Evolutionary conservation across 345 rosid genomes (phyloP), one percentile per base, ranked within the genome.

Genomic region (Heritiera littoralis): DNA sequence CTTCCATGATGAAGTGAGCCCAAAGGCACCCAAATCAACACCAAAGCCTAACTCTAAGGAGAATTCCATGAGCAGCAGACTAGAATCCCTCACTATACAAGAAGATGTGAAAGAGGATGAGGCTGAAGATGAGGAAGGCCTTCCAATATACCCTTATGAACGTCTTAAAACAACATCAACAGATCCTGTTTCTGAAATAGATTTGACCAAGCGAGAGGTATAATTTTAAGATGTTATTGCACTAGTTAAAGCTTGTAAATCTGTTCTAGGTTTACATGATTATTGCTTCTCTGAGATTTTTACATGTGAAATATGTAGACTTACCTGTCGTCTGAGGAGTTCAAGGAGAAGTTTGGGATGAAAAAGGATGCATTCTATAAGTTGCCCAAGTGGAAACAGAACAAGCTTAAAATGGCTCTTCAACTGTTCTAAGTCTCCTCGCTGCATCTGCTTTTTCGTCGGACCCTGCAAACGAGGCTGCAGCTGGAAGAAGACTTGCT

Each of bases 331-430:
- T 46, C 89, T 1, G 88, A 77, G 32, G 99, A 90, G 73, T 97
- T 97, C 86, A 88, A 81, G 83, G 98, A 94, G 92, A 93, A 93
- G 86, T 93, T 97, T 66, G 98, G 94, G 72, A 93, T 94, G 99
- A 49, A 87, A 59, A 97, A 88, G 81, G 87, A 74, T 66, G 98
- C 89, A 54, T 97, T 97, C 90, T 79, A 86, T 78, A 92, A 92
- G 91, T 80, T 94, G 78, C 97, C 99, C 0, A 97, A 94, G 87
- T 97, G 99, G 99, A 97, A 95, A 85, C 98, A 94, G 83, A 97
- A 94, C 95, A 97, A 97, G 89, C 97, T 89, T 77, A 97, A 97
- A 80, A 93, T 93, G 93, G 89, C 93, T 75, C 86, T 85, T 86
- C 91, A 85, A 4, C 88, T 97, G 86, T 97, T 97, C 85, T 97